phyloP scores from a whole-genome alignment of 257 asterid genomes.

The Thymus quinquecostatus region DNA sequence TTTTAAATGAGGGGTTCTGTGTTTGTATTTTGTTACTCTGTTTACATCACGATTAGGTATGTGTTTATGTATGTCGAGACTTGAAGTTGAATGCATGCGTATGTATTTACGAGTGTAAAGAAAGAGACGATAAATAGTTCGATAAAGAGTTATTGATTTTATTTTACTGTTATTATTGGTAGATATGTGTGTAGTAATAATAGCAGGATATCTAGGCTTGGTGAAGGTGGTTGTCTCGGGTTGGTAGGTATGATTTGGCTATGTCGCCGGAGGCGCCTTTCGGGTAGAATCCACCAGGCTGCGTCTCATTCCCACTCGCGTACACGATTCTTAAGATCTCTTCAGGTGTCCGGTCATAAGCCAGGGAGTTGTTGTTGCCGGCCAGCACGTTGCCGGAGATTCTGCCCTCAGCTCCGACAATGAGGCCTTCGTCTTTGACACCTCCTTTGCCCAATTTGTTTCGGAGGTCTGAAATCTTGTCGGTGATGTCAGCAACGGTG shows the following conservation, averaged over 20 bases:
- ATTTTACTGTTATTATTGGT: too few relatives aligned
- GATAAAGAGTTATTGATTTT: too few relatives aligned
- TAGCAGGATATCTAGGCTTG: not conserved
- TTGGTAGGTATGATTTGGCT: slow-evolving; percentile 48
- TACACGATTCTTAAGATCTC: slow-evolving; percentile 76
- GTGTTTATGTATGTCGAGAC: too few relatives aligned
- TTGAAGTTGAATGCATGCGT: too few relatives aligned
- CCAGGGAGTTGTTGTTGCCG: slow-evolving; percentile 52
- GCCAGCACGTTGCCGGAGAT: slow-evolving; percentile 61
- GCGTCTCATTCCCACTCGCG: slow-evolving; percentile 54
- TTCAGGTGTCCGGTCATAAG: slow-evolving; percentile 67
- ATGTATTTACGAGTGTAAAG: too few relatives aligned
- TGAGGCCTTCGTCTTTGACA: slow-evolving; percentile 74
- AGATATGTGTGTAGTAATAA: too few relatives aligned
- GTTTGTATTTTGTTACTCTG: too few relatives aligned
- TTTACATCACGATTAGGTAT: too few relatives aligned
- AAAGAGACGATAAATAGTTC: too few relatives aligned
- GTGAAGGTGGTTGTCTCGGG: not conserved
- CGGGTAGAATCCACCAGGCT: slow-evolving; percentile 84
- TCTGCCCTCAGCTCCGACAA: slow-evolving; percentile 68
- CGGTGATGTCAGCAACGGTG: slow-evolving; percentile 60
- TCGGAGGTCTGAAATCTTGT: slow-evolving; percentile 53
- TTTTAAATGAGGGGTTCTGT: too few relatives aligned
- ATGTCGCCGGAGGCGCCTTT: slow-evolving; percentile 68
- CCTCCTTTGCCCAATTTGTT: slow-evolving; percentile 59